phyloP scores from a whole-genome alignment of 805 yeast species.

The Metschnikowia cubensis region DNA sequence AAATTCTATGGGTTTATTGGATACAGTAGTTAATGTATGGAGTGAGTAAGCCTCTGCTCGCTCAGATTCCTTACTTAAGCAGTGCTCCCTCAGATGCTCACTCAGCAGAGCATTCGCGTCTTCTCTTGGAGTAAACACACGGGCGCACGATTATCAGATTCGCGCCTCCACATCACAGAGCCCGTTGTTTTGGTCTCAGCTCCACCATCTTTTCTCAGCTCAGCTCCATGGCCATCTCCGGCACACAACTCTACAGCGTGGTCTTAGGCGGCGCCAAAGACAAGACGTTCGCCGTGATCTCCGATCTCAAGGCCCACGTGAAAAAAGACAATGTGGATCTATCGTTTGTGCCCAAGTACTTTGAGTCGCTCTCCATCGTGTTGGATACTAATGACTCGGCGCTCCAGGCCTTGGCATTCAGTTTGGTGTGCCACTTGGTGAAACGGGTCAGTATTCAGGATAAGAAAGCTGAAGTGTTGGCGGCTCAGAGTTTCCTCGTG shows the following conservation, averaged over 20 bases:
- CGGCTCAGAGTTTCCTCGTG: slow-evolving; percentile 39
- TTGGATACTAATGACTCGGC: slow-evolving; percentile 35
- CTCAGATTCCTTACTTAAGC: too few relatives aligned
- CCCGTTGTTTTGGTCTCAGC: slow-evolving; percentile 4
- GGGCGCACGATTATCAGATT: neutral
- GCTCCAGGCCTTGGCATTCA: slow-evolving; percentile 42
- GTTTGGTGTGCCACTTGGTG: slow-evolving; percentile 52
- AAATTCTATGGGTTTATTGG: too few relatives aligned
- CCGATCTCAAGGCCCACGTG: slow-evolving; percentile 48
- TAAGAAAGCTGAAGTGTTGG: slow-evolving; percentile 34
- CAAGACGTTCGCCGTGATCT: slow-evolving; percentile 20
- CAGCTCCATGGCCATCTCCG: slow-evolving; percentile 15
- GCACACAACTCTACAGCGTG: slow-evolving; percentile 11
- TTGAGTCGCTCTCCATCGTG: slow-evolving; percentile 47
- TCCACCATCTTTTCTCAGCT: neutral
- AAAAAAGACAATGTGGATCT: slow-evolving; percentile 53
- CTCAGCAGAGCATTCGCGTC: neutral
- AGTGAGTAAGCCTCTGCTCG: too few relatives aligned
- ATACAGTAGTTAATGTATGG: too few relatives aligned
- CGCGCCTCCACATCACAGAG: slow-evolving; percentile 6
- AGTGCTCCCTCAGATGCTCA: too few relatives aligned
- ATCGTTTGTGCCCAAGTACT: slow-evolving; percentile 45
- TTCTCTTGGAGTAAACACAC: neutral
- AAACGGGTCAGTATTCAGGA: slow-evolving; percentile 60
- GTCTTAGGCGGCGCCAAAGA: slow-evolving; percentile 11